Conservation (phyloP, 1,284 basidiomycete species). For the Meira miltonrushii region DNA sequence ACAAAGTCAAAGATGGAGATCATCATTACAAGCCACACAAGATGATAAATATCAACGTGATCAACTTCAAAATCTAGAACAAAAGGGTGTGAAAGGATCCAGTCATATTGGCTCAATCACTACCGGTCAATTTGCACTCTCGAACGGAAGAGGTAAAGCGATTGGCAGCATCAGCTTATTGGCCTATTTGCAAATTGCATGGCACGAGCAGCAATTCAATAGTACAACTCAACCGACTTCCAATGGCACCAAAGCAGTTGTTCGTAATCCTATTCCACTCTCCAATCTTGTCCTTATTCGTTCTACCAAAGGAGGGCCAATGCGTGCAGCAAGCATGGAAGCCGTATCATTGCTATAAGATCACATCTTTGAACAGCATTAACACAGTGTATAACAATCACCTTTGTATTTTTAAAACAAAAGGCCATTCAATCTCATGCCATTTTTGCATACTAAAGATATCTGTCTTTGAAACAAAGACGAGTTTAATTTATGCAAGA, state of each 20-base stretch:
- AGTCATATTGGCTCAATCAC: conserved; percentile 9
- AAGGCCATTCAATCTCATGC: no score
- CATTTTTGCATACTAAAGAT: no score
- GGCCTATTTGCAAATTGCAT: conserved; percentile 20
- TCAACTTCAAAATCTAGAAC: conserved; percentile 4
- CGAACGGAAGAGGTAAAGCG: conserved; percentile 18
- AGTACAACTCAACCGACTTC: neutral
- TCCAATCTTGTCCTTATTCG: neutral
- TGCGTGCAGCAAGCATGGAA: conserved; percentile 4
- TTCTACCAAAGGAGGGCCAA: neutral
- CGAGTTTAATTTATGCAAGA: no score
- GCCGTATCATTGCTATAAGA: neutral
- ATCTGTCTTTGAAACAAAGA: no score
- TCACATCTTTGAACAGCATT: no score
- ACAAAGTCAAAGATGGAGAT: neutral
- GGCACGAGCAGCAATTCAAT: conserved; percentile 1
- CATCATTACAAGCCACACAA: neutral
- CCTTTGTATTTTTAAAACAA: no score
- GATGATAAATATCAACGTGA: neutral
- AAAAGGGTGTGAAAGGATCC: no score
- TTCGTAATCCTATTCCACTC: conserved; percentile 6
- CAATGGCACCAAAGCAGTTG: no score
- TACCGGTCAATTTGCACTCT: conserved; percentile 9
- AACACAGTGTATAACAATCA: no score
- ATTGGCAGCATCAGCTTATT: conserved; percentile 16